These are phyloP conservation scores for Blepharisma undulans DNA, from an alignment of 169 alveolate species.

Conservation along the genomic window DNA sequence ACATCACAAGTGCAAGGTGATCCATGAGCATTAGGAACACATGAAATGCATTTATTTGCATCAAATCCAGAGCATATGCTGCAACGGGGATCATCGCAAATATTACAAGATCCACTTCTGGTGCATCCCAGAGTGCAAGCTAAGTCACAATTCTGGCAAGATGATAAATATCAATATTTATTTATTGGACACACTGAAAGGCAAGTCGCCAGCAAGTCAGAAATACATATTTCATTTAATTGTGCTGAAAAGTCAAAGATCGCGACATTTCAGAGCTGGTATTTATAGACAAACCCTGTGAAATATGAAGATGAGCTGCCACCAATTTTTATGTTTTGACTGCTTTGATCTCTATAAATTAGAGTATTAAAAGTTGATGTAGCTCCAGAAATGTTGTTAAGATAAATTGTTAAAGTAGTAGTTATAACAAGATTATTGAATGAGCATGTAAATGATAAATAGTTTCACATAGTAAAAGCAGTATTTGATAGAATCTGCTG, in stretches of 20 bases:
- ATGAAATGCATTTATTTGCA: neutral
- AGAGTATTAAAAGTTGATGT: neutral
- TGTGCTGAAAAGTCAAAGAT: no score
- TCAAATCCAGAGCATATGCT: neutral
- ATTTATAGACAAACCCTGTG: no score
- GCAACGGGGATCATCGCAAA: neutral
- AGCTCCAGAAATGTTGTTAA: neutral
- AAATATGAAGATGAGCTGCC: neutral
- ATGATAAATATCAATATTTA: neutral
- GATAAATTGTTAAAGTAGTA: neutral
- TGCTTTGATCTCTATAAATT: neutral
- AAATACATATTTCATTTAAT: no score
- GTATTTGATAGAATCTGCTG: neutral
- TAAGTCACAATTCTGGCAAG: neutral
- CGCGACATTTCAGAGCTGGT: no score
- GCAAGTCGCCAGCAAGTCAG: neutral
- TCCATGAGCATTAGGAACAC: neutral
- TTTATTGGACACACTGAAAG: neutral
- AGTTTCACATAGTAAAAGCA: neutral
- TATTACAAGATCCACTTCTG: neutral
- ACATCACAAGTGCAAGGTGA: neutral
- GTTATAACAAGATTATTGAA: neutral
- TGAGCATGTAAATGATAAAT: neutral
- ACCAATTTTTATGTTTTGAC: neutral
- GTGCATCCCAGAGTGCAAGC: neutral